A percentile compares a stretch with the other conserved stretches of the same genome.
Conservation (phyloP, 495 filamentous ascomycete genomes). For the Hyaloscypha variabilis region DNA sequence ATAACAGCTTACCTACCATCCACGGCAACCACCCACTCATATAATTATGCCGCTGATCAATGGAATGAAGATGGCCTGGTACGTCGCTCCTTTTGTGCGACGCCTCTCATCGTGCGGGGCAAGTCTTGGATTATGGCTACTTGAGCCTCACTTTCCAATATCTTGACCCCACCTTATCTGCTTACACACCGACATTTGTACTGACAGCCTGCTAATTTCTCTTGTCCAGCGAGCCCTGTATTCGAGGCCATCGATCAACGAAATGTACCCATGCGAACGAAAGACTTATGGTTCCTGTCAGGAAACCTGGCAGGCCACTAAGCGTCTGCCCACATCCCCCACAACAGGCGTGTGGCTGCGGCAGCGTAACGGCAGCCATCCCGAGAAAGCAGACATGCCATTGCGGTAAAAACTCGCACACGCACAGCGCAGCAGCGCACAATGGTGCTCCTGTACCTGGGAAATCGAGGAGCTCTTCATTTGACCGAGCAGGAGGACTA, state of each 20-base stretch:
- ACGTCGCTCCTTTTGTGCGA: constrained; percentile 32
- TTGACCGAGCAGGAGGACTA: background rate
- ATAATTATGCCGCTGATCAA: constrained; percentile 55
- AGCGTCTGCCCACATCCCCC: constrained; percentile 76
- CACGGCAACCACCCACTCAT: constrained; percentile 3
- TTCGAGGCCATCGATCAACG: constrained; percentile 83
- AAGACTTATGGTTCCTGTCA: constrained; percentile 75
- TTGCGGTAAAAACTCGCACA: constrained; percentile 36
- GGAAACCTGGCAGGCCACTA: constrained; percentile 78
- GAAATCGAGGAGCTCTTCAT: background rate
- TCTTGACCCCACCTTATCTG: constrained; percentile 9
- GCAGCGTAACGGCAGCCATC: constrained; percentile 53
- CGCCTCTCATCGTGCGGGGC: constrained; percentile 1
- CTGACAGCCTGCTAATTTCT: background rate
- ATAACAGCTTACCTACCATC: constrained; percentile 6
- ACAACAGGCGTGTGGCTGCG: constrained; percentile 52
- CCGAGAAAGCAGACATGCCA: constrained; percentile 51
- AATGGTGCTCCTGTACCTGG: background rate
- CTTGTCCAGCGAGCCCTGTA: constrained; percentile 73
- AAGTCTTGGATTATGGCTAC: background rate
- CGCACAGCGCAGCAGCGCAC: constrained; percentile 3
- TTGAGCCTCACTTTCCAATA: constrained; percentile 16
- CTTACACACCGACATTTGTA: background rate
- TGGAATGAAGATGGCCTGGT: constrained; percentile 63
- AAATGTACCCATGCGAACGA: constrained; percentile 77